Evolutionary conservation across 176 grass and related monocot genomes (phyloP).

Genomic region (Chrysopogon serrulatus): DNA sequence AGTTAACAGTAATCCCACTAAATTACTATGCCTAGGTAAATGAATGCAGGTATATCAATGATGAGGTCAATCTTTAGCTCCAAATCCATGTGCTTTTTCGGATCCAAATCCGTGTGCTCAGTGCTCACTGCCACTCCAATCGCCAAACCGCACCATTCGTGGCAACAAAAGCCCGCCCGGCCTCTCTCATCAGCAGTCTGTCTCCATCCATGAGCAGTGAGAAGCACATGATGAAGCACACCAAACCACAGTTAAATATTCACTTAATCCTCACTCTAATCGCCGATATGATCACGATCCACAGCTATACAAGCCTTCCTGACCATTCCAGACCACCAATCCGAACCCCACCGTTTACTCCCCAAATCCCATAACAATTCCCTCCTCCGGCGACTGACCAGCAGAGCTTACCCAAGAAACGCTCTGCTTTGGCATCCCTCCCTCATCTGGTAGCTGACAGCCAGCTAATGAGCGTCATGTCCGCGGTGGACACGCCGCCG

Average conservation of each 20-base stretch:
- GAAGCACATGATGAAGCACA: too few species aligned
- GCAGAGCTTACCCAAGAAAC: neutral
- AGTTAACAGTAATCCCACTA: neutral
- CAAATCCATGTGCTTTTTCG: neutral
- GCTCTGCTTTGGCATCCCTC: too few species aligned
- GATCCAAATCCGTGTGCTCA: neutral
- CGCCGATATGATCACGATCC: neutral
- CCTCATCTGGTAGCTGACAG: neutral
- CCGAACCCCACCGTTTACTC: neutral
- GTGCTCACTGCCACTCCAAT: neutral
- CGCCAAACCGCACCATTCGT: too few species aligned
- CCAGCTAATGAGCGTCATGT: neutral
- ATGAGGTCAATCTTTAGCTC: neutral
- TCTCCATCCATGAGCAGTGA: too few species aligned
- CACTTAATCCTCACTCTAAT: neutral
- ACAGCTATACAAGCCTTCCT: neutral
- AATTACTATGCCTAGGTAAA: neutral
- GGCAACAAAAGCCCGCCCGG: too few species aligned
- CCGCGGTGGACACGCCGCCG: neutral
- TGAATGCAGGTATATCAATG: too few species aligned
- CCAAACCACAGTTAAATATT: neutral
- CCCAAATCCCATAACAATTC: neutral
- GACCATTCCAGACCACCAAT: slow-evolving; percentile 19
- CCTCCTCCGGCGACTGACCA: neutral
- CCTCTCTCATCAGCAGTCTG: too few species aligned